A percentile compares a stretch with the other conserved stretches of the same genome.
These are phyloP conservation scores for Tulasnella sp. DNA, from an alignment of 768 basidiomycete species.

Conservation along the genomic window DNA sequence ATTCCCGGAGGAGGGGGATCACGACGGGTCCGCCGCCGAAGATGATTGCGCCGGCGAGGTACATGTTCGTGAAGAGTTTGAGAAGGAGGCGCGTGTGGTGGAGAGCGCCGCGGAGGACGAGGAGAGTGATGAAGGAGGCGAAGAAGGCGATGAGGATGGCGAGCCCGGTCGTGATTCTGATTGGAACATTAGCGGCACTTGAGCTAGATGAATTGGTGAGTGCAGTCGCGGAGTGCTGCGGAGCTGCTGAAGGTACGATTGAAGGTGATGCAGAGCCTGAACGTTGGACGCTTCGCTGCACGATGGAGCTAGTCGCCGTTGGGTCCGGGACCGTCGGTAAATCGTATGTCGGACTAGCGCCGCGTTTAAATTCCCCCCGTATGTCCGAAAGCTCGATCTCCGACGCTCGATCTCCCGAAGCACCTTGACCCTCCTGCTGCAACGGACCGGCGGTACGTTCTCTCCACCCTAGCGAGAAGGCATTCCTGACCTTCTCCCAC, in stretches of 20 bases:
- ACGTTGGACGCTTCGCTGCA: neutral
- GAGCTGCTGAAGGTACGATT: neutral
- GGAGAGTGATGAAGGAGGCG: neutral
- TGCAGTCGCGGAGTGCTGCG: neutral
- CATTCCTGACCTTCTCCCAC: neutral
- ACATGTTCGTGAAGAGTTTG: constrained; percentile 33
- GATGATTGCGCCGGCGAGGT: constrained; percentile 38
- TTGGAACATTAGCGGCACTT: constrained; percentile 20
- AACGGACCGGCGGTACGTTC: neutral
- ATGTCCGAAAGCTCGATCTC: neutral
- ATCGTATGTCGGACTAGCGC: no score
- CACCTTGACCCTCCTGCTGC: neutral
- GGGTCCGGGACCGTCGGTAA: neutral
- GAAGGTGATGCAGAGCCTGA: neutral
- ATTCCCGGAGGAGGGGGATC: constrained; percentile 41
- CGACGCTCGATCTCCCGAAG: constrained; percentile 14
- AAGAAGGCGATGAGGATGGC: neutral
- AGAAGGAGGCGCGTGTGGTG: constrained; percentile 15
- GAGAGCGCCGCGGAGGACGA: constrained; percentile 3
- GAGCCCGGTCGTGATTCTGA: constrained; percentile 19
- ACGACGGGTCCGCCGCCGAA: constrained; percentile 48
- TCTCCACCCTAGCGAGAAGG: neutral
- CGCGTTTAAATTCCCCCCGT: neutral
- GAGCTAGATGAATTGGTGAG: neutral
- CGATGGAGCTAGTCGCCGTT: neutral